These are phyloP conservation scores for Mycena latifolia DNA, from an alignment of 768 basidiomycete genomes.

Conservation along the genomic window DNA sequence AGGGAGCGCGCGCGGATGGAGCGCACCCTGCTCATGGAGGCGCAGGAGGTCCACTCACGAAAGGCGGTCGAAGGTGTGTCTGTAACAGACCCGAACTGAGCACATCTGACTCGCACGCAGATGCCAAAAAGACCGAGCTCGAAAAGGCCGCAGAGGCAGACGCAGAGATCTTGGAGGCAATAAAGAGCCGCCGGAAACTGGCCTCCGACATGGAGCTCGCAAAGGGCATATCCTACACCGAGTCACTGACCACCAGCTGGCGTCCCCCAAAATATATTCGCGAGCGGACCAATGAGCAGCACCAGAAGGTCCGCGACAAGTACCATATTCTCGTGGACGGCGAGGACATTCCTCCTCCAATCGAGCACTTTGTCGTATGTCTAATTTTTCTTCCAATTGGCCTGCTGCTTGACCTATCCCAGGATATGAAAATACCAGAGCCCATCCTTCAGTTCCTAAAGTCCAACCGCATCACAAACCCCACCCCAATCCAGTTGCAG, in stretches of 20 bases:
- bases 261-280: slow-evolving; percentile 86
- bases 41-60: slow-evolving; percentile 92
- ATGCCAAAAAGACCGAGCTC: slow-evolving; percentile 89
- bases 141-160: slow-evolving; percentile 92
- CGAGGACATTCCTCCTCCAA: slow-evolving; percentile 93
- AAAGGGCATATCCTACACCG: slow-evolving; percentile 91
- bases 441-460: slow-evolving; percentile 86
- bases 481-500: slow-evolving; percentile 97
- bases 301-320: slow-evolving; percentile 85
- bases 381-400: background rate
- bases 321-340: slow-evolving; percentile 97
- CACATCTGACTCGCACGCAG: slow-evolving; percentile 46
- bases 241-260: slow-evolving; percentile 89
- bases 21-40: slow-evolving; percentile 90
- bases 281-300: slow-evolving; percentile 74
- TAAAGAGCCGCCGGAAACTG: slow-evolving; percentile 90
- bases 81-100: background rate
- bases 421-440: slow-evolving; percentile 99
- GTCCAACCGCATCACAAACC: slow-evolving; percentile 84
- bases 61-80: slow-evolving; percentile 85
- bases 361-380: slow-evolving; percentile 84
- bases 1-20: slow-evolving; percentile 86
- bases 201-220: slow-evolving; percentile 95
- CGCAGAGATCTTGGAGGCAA: slow-evolving; percentile 91
- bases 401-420: slow-evolving; percentile 22